Percentiles rank a stretch among this genome's conserved stretches.
Evolutionary conservation across 805 yeast species (phyloP).

Genomic region (Nakazawaea anatomiae): DNA sequence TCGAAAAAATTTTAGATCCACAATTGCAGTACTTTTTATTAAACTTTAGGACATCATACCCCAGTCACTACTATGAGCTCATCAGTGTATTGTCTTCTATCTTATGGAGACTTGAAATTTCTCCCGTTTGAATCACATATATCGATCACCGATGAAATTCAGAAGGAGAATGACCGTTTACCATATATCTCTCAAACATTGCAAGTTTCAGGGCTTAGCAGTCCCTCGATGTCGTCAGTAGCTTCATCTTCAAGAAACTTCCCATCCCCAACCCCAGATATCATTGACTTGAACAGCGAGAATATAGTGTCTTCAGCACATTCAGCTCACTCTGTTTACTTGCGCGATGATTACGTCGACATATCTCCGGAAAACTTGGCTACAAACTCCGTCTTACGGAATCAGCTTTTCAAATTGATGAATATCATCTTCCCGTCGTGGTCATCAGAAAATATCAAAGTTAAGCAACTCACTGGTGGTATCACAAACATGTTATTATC

Average conservation of each 20-base stretch:
- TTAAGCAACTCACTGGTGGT: constrained; percentile 52
- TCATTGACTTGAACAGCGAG: constrained; percentile 3
- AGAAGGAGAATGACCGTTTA: background rate
- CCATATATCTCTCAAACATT: background rate
- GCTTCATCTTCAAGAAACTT: background rate
- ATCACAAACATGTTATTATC: constrained; percentile 56
- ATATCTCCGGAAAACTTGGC: constrained; percentile 26
- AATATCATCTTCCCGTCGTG: constrained; percentile 13
- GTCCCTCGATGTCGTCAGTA: background rate
- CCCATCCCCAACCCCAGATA: constrained; percentile 5
- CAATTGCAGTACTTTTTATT: too few species aligned
- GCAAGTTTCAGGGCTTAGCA: background rate
- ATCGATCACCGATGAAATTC: background rate
- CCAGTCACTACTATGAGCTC: background rate
- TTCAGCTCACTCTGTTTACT: constrained; percentile 42
- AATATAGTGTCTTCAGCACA: constrained; percentile 21
- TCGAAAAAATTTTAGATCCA: too few species aligned
- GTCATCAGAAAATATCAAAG: constrained; percentile 33
- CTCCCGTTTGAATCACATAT: constrained; percentile 15
- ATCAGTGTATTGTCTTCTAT: constrained; percentile 20
- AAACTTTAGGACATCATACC: too few species aligned
- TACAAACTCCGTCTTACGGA: constrained; percentile 22
- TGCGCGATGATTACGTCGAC: constrained; percentile 37
- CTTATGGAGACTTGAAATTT: constrained; percentile 22
- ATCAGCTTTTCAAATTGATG: constrained; percentile 33